Base-by-base conservation (phyloP, 768 basidiomycete genomes). In the Leccinum boreale region DNA sequence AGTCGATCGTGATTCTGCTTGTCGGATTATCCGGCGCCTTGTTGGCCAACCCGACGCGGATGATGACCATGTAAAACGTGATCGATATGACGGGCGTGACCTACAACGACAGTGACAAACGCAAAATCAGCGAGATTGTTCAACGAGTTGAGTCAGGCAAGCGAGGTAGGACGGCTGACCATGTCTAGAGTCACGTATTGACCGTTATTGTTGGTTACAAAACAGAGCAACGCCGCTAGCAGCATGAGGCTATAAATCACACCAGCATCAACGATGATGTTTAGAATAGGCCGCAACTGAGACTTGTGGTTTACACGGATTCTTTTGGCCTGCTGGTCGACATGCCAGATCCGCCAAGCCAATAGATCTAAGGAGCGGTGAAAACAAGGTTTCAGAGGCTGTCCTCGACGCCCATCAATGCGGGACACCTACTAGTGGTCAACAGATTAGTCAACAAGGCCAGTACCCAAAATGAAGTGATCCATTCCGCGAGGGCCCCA, bases 11-110 rank as follows among this genome's bases (percentile, higher is more conserved):
- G 53, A 47, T n/a, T 11, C 29, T 46, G 10, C 35, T n/a, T 7
- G 10, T 6, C 14, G 31, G 51, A 24, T 17, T 46, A 2, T 35
- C 31, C 51, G 47, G 57, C 9, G 39, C 39, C 39, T 9, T n/a
- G 35, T 39, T 52, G 19, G 57, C 48, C 31, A 70, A 15, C 0
- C 70, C 74, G 39, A 76, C 65, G 31, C 76, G 77, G 23, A 78
- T 68, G 35, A 77, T 76, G 47, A 78, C 73, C 75, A 78, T 73
- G 61, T 75, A 75, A 64, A 77, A 78, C 4, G 73, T 71, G 65
- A 78, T 78, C 5, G 71, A 74, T 53, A 77, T 77, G 55, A 77
- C 73, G 17, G 74, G 77, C 8, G 68, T 70, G 47, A 73, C 63
- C 75, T 76, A 26, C 7, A 26, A 47, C 7, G 31, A n/a, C 47